Percentiles rank a stretch among this genome's conserved stretches.
phyloP scores from a whole-genome alignment of 2,329 filamentous ascomycete species.

The Xylariaceae sp. region DNA sequence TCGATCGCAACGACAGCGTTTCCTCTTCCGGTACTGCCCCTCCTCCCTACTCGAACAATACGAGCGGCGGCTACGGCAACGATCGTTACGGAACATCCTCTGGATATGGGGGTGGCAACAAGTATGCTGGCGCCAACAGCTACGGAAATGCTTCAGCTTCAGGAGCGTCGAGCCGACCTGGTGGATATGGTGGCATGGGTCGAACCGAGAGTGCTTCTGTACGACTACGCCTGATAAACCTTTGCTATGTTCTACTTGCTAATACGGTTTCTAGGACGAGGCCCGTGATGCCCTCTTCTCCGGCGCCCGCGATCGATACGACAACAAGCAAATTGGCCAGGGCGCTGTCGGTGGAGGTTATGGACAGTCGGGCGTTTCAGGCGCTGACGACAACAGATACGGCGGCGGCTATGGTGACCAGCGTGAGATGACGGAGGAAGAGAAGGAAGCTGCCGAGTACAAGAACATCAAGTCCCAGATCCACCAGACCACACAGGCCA shows the following conservation, averaged over 20 bases:
- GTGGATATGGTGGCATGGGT: constrained; percentile 60
- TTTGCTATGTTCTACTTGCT: background rate
- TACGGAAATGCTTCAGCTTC: constrained; percentile 23
- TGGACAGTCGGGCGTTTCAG: constrained; percentile 17
- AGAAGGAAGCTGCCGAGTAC: constrained; percentile 58
- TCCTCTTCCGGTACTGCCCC: constrained; percentile 30
- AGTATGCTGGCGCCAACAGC: constrained; percentile 43
- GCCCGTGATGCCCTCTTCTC: constrained; percentile 62
- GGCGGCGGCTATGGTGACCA: constrained; percentile 61
- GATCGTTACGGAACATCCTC: constrained; percentile 30
- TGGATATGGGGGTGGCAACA: constrained; percentile 50
- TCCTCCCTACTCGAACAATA: constrained; percentile 32
- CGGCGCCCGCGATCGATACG: constrained; percentile 26
- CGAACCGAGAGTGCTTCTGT: constrained; percentile 38
- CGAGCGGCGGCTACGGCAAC: constrained; percentile 26
- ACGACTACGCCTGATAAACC: constrained; percentile 1
- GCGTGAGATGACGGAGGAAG: constrained; percentile 76
- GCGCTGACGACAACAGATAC: constrained; percentile 29
- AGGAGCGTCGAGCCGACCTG: constrained; percentile 39
- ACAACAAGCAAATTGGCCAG: constrained; percentile 19
- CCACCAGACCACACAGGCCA: constrained; percentile 70
- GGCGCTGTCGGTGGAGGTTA: constrained; percentile 9
- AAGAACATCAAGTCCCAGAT: constrained; percentile 57
- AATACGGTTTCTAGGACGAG: constrained; percentile 34
- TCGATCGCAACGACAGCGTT: constrained; percentile 22